Base-by-base conservation (phyloP, 306 rosid species). In the Arachis hypogaea region DNA sequence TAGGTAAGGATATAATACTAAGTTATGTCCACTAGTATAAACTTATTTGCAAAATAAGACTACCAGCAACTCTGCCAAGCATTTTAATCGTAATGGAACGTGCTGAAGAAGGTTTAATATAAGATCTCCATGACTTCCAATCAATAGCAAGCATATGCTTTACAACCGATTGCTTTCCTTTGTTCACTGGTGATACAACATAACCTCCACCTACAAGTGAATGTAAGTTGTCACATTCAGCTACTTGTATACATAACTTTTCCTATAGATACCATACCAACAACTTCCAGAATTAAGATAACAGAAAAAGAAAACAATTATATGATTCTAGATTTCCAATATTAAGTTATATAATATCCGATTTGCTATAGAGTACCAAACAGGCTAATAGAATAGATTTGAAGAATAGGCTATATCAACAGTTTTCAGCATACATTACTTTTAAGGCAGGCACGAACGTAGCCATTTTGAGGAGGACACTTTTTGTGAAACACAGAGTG, bases 91-190 rank as follows among this genome's bases (percentile, higher is more conserved):
- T 94, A 68, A 92, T 88, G 58, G 91, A 78, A 71, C 90, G 84
- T 41, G 95, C 95, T 44, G 95, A 90, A 28, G 99, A 88, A 49
- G 96, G 82, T 40, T 86, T 91, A 52, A 88, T 74, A 84, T 84
- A 92, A 64, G 91, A 76, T 74, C 92, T 94, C 99, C 99, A 94
- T 74, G 74, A 87, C 75, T 89, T 94, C 99, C 99, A 94, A 77
- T 94, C 97, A 74, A 94, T 87, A 46, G 99, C 88, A 84, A 94
- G 97, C 97, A 91, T 94, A 88, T 94, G 99, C 80, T 86, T 94
- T 56, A 94, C 96, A 61, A 91, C 85, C 2, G 99, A 92, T 50
- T 88, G 90, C 71, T 89, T 94, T 78, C 96, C 96, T 57, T 87
- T 83, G 80, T 84, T 89, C 54, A 82, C 86, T 4, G 96, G 96